A percentile compares a stretch with the other conserved stretches of the same genome.
Conservation (phyloP, 345 rosid genomes). For the Lagerstroemia speciosa region DNA sequence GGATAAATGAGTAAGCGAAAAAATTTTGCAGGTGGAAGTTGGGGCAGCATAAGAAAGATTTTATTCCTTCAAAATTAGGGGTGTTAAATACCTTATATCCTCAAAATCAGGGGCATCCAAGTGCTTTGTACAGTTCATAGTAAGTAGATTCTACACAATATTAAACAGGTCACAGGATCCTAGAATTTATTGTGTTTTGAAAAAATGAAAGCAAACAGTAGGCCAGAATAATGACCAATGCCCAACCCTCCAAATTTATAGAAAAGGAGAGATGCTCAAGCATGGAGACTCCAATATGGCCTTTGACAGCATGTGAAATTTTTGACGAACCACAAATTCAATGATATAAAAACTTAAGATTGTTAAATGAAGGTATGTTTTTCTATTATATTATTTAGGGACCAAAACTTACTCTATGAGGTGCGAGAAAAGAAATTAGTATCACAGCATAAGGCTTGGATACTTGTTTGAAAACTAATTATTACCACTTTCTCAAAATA, state of each 20-base stretch:
- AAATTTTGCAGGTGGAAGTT: too few relatives aligned
- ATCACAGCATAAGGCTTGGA: too few relatives aligned
- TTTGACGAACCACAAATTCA: not conserved
- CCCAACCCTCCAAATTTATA: not conserved
- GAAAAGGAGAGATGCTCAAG: not conserved
- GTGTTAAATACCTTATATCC: too few relatives aligned
- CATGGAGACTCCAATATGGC: not conserved
- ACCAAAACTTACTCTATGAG: not conserved
- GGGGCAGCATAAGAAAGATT: not conserved
- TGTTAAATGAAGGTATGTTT: not conserved
- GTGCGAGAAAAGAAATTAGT: too few relatives aligned
- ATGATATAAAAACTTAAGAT: too few relatives aligned
- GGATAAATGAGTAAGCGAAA: not conserved
- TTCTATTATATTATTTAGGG: not conserved
- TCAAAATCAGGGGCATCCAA: too few relatives aligned
- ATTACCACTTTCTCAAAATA: too few relatives aligned
- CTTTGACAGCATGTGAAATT: not conserved
- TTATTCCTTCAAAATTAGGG: not conserved
- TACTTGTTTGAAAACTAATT: too few relatives aligned
- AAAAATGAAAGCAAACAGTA: not conserved
- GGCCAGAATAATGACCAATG: not conserved
- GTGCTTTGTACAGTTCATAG: too few relatives aligned
- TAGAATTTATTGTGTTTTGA: not conserved
- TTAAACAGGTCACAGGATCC: not conserved
- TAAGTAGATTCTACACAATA: not conserved